Percentiles rank a stretch among this genome's conserved stretches.
Evolutionary conservation across 495 filamentous ascomycete species (phyloP).

Genomic region (Neurospora hispaniola): DNA sequence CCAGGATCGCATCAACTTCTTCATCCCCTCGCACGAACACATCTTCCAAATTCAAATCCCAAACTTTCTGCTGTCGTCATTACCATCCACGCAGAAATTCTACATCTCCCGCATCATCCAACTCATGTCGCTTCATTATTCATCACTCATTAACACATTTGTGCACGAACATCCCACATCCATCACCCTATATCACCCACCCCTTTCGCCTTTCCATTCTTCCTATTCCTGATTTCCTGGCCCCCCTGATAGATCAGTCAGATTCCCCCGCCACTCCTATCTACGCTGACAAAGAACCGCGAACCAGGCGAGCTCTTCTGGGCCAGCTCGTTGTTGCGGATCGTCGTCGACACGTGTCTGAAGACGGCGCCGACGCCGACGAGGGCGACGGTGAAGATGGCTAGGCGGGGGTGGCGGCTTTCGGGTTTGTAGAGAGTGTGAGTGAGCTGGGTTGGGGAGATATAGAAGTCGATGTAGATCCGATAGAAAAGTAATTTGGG

Average conservation of each 20-base stretch:
- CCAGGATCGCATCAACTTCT: too few species aligned
- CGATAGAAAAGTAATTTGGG: too few species aligned
- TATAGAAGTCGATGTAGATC: too few species aligned
- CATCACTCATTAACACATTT: not conserved
- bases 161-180: not conserved
- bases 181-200: too few species aligned
- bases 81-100: not conserved
- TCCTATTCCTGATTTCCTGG: too few species aligned
- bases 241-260: constrained; percentile 1
- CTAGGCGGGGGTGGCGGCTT: constrained; percentile 24
- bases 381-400: constrained; percentile 17
- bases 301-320: constrained; percentile 23
- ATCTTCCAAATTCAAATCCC: not conserved
- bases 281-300: constrained; percentile 34
- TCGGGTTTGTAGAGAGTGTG: not conserved
- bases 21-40: not conserved
- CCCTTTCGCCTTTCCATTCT: too few species aligned
- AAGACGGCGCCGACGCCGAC: constrained; percentile 21
- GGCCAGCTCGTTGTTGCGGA: constrained; percentile 30
- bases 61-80: not conserved
- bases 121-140: not conserved
- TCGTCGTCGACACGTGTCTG: constrained; percentile 21
- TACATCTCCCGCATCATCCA: not conserved
- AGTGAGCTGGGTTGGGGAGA: too few species aligned
- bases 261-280: constrained; percentile 38